Evolutionary conservation across 495 filamentous ascomycete species (phyloP).

Genomic region (Astrocystis sublimbata): DNA sequence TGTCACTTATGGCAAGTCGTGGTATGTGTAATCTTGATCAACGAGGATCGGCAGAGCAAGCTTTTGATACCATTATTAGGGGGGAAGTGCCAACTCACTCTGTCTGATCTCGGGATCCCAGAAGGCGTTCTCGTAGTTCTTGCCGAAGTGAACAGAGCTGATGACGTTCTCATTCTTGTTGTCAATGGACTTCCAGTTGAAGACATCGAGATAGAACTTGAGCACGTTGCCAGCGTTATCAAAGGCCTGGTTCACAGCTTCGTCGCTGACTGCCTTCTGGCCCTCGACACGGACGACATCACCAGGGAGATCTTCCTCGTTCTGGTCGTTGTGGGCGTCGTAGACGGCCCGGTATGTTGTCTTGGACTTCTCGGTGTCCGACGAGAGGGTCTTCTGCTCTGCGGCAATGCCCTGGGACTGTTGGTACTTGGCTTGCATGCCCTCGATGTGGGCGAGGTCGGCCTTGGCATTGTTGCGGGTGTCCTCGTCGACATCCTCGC

Average conservation of each 20-base stretch:
- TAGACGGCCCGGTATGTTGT: conserved; percentile 43
- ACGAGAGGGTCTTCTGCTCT: conserved; percentile 17
- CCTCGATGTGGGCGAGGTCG: conserved; percentile 37
- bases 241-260: conserved; percentile 40
- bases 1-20: conserved; percentile 21
- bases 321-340: conserved; percentile 33
- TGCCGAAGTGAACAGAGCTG: conserved; percentile 46
- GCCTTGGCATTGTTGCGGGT: conserved; percentile 32
- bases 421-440: conserved; percentile 34
- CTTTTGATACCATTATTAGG: neutral
- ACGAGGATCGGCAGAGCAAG: neutral
- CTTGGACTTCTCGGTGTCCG: conserved; percentile 17
- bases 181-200: conserved; percentile 49
- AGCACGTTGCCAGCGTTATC: conserved; percentile 44
- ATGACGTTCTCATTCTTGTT: conserved; percentile 44
- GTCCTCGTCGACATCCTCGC: conserved; percentile 38
- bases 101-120: conserved; percentile 34
- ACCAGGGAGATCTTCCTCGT: conserved; percentile 40
- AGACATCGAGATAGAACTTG: conserved; percentile 45
- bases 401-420: conserved; percentile 25
- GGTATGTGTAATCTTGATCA: no score
- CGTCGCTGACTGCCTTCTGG: conserved; percentile 34
- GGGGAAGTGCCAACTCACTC: no score
- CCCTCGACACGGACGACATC: conserved; percentile 41
- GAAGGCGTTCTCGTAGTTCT: conserved; percentile 48